Conservation (phyloP, 2,329 filamentous ascomycete species). For the Hansfordia pulvinata region DNA sequence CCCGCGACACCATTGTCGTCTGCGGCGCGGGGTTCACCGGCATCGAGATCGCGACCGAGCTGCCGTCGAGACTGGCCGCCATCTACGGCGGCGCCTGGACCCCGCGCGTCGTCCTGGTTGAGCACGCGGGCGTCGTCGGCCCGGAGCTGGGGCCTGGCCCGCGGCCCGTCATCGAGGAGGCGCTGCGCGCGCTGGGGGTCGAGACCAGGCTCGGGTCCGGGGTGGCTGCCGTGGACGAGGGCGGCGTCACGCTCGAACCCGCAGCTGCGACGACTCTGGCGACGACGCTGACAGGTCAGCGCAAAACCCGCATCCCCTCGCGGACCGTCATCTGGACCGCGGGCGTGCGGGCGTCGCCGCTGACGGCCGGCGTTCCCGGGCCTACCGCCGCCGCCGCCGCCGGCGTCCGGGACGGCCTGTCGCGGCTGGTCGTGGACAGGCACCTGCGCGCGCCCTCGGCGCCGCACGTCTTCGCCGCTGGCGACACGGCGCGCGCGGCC, state of each 20-base stretch:
- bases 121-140: slow-evolving; percentile 13
- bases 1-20: slow-evolving; percentile 20
- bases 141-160: slow-evolving; percentile 18
- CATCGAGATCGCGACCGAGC: slow-evolving; percentile 16
- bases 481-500: slow-evolving; percentile 16
- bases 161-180: slow-evolving; percentile 17
- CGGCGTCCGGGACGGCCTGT: slow-evolving; percentile 13
- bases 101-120: slow-evolving; percentile 17
- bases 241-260: slow-evolving; percentile 15
- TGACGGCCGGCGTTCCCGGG: slow-evolving; percentile 19
- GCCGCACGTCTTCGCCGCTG: slow-evolving; percentile 16
- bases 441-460: slow-evolving; percentile 13
- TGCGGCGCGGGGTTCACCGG: slow-evolving; percentile 22
- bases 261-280: too few species aligned
- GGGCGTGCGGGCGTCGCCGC: slow-evolving; percentile 15
- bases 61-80: slow-evolving; percentile 14
- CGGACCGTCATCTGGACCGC: slow-evolving; percentile 23
- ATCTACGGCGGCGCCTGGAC: slow-evolving; percentile 6
- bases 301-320: slow-evolving; percentile 17
- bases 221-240: slow-evolving; percentile 11
- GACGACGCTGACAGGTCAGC: too few species aligned
- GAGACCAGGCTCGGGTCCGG: slow-evolving; percentile 15
- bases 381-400: too few species aligned
- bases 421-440: slow-evolving; percentile 15
- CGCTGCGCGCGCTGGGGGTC: slow-evolving; percentile 14